Percentiles rank a stretch among this genome's conserved stretches.
phyloP scores from a whole-genome alignment of 768 basidiomycete species.

The Gloeostereum incarnatum region DNA sequence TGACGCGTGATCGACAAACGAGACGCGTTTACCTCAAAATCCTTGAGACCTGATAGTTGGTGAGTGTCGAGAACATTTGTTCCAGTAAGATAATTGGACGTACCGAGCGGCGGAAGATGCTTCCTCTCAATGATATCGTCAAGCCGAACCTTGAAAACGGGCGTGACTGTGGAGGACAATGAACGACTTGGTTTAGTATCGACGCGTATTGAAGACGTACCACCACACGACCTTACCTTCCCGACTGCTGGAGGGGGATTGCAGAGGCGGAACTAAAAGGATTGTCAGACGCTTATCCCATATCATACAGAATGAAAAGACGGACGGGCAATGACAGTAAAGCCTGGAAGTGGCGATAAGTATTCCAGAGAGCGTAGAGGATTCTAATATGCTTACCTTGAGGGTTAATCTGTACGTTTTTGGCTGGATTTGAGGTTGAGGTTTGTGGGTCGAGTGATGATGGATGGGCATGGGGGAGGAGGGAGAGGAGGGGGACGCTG shows the following conservation, averaged over 20 bases:
- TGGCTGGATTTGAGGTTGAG: background rate
- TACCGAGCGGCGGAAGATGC: conserved; percentile 71
- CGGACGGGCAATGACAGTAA: conserved; percentile 22
- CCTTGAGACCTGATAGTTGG: conserved; percentile 46
- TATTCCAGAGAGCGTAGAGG: no score
- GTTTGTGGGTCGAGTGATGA: background rate
- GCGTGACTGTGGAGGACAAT: conserved; percentile 38
- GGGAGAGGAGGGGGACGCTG: background rate
- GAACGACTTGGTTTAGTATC: background rate
- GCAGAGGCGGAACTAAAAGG: conserved; percentile 41
- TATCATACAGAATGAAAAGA: background rate
- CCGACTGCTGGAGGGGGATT: conserved; percentile 61
- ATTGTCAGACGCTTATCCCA: conserved; percentile 1
- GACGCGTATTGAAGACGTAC: conserved; percentile 20
- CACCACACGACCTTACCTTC: conserved; percentile 58
- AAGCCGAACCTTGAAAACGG: conserved; percentile 55
- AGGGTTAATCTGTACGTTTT: background rate
- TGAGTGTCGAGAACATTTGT: background rate
- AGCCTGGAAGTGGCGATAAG: conserved; percentile 22
- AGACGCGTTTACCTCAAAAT: conserved; percentile 39
- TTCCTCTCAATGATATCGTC: conserved; percentile 71
- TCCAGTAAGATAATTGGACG: conserved; percentile 8
- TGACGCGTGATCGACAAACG: conserved; percentile 1
- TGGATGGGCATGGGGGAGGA: background rate
- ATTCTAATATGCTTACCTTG: background rate